Percentiles rank a stretch among this genome's conserved stretches.
These are phyloP conservation scores for Mollisia scopiformis DNA, from an alignment of 2,329 filamentous ascomycete species.

Conservation along the genomic window DNA sequence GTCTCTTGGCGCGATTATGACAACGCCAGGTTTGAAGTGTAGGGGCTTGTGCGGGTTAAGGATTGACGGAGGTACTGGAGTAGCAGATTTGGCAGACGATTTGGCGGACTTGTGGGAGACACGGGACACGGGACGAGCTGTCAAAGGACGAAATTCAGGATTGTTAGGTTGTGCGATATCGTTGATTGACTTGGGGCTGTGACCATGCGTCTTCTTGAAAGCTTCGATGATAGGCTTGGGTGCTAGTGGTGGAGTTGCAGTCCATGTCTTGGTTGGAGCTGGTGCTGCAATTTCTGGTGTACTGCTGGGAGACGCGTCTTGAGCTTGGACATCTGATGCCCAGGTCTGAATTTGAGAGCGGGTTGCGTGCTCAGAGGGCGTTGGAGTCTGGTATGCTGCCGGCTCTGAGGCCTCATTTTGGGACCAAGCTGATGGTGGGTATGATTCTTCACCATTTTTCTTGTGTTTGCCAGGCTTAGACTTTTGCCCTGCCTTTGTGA, in stretches of 20 bases:
- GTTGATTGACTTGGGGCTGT: constrained; percentile 9
- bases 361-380: constrained; percentile 14
- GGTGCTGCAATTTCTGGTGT: not conserved
- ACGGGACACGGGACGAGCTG: constrained; percentile 8
- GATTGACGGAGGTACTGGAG: not conserved
- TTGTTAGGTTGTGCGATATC: constrained; percentile 32
- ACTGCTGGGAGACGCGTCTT: not conserved
- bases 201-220: constrained; percentile 18
- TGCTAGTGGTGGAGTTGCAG: not conserved
- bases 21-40: constrained; percentile 12
- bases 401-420: not conserved
- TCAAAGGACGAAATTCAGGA: constrained; percentile 7
- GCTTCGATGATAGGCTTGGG: constrained; percentile 8
- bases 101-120: constrained; percentile 3
- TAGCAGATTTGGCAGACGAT: not conserved
- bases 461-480: not conserved
- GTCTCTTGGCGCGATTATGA: constrained; percentile 15
- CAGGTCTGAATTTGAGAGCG: constrained; percentile 19
- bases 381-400: constrained; percentile 5
- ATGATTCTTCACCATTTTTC: not conserved
- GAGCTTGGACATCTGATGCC: constrained; percentile 19
- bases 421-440: not conserved
- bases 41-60: constrained; percentile 2
- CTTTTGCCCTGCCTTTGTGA: constrained; percentile 28
- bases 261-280: not conserved